Percentiles rank a stretch among this genome's conserved stretches.
These are phyloP conservation scores for Herpotrichia juniperi DNA, from an alignment of 2,329 filamentous ascomycete genomes.

Conservation along the genomic window DNA sequence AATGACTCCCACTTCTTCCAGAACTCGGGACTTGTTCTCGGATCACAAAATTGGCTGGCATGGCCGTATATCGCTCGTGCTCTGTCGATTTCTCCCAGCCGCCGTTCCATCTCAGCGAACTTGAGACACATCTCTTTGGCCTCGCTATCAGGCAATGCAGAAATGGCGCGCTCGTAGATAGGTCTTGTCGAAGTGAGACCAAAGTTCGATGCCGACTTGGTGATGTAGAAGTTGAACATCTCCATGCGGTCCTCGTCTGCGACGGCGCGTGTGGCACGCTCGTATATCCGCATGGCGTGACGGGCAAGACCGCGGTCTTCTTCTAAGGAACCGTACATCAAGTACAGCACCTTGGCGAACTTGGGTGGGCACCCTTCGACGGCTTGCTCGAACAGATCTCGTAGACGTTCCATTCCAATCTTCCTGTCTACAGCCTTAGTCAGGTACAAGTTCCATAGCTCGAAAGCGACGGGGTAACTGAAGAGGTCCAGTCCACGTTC, in stretches of 20 bases:
- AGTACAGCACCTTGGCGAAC: conserved; percentile 92
- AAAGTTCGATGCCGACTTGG: conserved; percentile 97
- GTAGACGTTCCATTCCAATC: conserved; percentile 90
- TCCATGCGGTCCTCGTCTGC: conserved; percentile 92
- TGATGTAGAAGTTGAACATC: conserved; percentile 99
- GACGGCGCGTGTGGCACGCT: conserved; percentile 92
- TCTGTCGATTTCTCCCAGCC: conserved; percentile 91
- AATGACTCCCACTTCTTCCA: conserved; percentile 98
- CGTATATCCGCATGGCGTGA: conserved; percentile 99
- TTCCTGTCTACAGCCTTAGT: conserved; percentile 97
- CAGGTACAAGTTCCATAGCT: conserved; percentile 97
- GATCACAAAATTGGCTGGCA: conserved; percentile 96
- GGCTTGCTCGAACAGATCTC: conserved; percentile 96
- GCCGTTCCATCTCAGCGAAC: conserved; percentile 95
- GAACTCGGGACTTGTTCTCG: conserved; percentile 84
- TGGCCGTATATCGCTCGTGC: conserved; percentile 96
- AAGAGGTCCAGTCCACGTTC: conserved; percentile 97
- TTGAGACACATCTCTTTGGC: conserved; percentile 98
- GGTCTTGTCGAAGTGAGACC: conserved; percentile 91
- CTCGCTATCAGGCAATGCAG: conserved; percentile 88
- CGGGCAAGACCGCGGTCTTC: conserved; percentile 93
- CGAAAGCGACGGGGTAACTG: conserved; percentile 96
- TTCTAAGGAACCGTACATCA: conserved; percentile 98
- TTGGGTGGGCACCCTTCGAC: conserved; percentile 93
- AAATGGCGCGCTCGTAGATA: conserved; percentile 96